Conservation (phyloP, 176 grass and related monocot species). For the sorghum (Sorghum bicolor) region Sorghum_bicolor_NCBIv3 NC_012874.2:62721001-62721500, state of each 20-base stretch:
- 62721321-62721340: slow-evolving; percentile 10
- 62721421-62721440: background rate
- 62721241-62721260: background rate
- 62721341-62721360: slow-evolving; percentile 41
- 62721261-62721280: background rate
- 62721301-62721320: background rate
- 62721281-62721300: background rate
- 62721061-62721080: slow-evolving; percentile 98
- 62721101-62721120: slow-evolving; percentile 99
- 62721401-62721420: background rate
- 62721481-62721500: background rate
- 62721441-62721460: background rate
- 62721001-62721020: too few relatives aligned
- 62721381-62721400: slow-evolving; percentile 64
- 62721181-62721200: background rate
- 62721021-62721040: too few relatives aligned
- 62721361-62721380: slow-evolving; percentile 47
- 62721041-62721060: slow-evolving; percentile 1
- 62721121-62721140: slow-evolving; percentile 43
- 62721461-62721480: background rate
- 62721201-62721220: background rate
- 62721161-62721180: too few relatives aligned
- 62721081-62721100: slow-evolving; percentile 99
- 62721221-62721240: background rate
- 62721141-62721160: background rate